These are phyloP conservation scores for Osmanthus fragrans DNA, from an alignment of 257 asterid species.

Conservation along the genomic window DNA sequence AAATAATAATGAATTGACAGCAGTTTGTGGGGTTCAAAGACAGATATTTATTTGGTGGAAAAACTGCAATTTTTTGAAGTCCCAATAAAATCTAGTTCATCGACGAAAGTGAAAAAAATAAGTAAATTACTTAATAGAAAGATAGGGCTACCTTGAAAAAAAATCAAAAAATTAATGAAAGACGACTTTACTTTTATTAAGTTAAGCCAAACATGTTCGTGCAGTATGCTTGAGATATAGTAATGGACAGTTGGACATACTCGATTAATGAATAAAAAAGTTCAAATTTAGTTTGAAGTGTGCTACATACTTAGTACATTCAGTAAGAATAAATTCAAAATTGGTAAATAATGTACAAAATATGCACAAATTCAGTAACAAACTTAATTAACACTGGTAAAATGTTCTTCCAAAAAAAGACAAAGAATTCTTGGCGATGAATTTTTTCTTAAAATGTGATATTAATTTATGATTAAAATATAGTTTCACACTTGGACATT, in stretches of 20 bases:
- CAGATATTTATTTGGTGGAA: constrained; percentile 78
- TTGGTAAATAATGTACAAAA: neutral
- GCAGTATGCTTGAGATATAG: neutral
- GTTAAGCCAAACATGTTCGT: neutral
- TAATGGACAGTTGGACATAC: neutral
- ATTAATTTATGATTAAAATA: constrained; percentile 40
- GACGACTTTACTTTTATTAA: no score
- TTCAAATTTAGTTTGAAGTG: neutral
- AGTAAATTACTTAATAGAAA: no score
- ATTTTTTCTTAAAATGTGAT: constrained; percentile 35
- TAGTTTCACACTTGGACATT: constrained; percentile 39
- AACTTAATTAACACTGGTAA: constrained; percentile 24
- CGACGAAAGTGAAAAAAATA: no score
- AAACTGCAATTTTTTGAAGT: constrained; percentile 17
- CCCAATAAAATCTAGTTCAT: neutral
- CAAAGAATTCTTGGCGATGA: constrained; percentile 19
- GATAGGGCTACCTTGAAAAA: no score
- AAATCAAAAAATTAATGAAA: no score
- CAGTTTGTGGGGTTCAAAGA: constrained; percentile 62
- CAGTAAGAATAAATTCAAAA: neutral
- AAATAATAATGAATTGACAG: constrained; percentile 74
- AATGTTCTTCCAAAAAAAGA: constrained; percentile 17
- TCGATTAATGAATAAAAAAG: neutral
- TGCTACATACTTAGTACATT: neutral
- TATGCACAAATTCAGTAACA: constrained; percentile 13